A percentile compares a stretch with the other conserved stretches of the same genome.
phyloP scores from a whole-genome alignment of 2,329 filamentous ascomycete genomes.

The Alternaria arbusti region DNA sequence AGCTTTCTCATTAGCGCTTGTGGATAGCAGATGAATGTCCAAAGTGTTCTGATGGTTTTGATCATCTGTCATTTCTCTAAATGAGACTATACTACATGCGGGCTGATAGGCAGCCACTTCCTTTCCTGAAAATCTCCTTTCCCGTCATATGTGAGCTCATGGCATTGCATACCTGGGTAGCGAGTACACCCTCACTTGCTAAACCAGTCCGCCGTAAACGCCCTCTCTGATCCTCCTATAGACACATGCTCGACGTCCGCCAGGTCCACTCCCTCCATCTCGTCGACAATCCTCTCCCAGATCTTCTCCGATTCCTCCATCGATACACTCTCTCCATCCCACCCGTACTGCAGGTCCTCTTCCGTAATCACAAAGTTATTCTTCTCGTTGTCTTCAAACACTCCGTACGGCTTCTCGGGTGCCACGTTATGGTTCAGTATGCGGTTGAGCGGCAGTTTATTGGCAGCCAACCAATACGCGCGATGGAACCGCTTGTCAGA shows the following conservation, averaged over 20 bases:
- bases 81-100: background rate
- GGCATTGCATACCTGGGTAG: background rate
- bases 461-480: constrained; percentile 39
- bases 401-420: constrained; percentile 10
- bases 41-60: background rate
- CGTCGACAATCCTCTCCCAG: constrained; percentile 6
- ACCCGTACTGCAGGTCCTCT: constrained; percentile 13
- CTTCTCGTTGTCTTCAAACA: background rate
- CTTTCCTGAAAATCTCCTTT: background rate
- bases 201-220: background rate
- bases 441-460: constrained; percentile 9
- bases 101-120: background rate
- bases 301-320: background rate
- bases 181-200: background rate
- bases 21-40: background rate
- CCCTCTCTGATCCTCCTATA: constrained; percentile 5
- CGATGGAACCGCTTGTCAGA: constrained; percentile 34
- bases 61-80: background rate
- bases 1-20: background rate
- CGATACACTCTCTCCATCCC: constrained; percentile 1
- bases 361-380: constrained; percentile 7
- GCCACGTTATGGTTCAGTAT: constrained; percentile 19
- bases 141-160: background rate
- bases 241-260: background rate
- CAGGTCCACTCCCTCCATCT: background rate